A percentile compares a stretch with the other conserved stretches of the same genome.
Evolutionary conservation across 768 basidiomycete species (phyloP).

Genomic region (Cubamyces sp.): DNA sequence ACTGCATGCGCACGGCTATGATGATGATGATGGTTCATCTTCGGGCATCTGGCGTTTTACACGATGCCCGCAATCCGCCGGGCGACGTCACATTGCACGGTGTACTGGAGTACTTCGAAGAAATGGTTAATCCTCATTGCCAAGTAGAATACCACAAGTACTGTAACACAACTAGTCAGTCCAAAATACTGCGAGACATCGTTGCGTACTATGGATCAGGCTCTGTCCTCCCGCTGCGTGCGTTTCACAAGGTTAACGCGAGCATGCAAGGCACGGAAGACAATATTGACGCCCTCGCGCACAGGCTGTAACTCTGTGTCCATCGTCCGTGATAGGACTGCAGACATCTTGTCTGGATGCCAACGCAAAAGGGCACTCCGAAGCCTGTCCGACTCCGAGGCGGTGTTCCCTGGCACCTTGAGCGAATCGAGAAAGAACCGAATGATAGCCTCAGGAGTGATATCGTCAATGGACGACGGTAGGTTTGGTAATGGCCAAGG

Average conservation of each 20-base stretch:
- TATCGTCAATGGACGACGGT: conserved; percentile 31
- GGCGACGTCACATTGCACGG: too few species aligned
- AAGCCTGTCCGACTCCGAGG: conserved; percentile 54
- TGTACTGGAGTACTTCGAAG: too few species aligned
- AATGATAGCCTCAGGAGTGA: conserved; percentile 47
- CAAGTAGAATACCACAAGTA: not conserved
- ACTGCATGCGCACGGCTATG: too few species aligned
- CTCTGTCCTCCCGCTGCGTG: not conserved
- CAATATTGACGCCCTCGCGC: conserved; percentile 48
- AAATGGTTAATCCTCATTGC: not conserved
- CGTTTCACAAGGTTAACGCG: not conserved
- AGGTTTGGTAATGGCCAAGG: conserved; percentile 59
- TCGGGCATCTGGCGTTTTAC: too few species aligned
- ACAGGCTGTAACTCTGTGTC: conserved; percentile 51
- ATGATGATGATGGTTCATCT: too few species aligned
- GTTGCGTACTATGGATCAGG: not conserved
- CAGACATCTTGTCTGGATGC: conserved; percentile 68
- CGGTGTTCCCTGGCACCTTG: conserved; percentile 43
- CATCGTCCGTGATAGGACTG: conserved; percentile 46
- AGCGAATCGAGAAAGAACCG: conserved; percentile 55
- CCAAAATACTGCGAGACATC: not conserved
- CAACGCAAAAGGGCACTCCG: conserved; percentile 65
- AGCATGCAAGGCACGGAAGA: conserved; percentile 36
- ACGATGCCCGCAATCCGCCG: too few species aligned
- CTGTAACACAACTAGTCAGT: not conserved